Evolutionary conservation across 2,329 filamentous ascomycete genomes (phyloP).

Genomic region (Knoxdaviesia proteae): DNA sequence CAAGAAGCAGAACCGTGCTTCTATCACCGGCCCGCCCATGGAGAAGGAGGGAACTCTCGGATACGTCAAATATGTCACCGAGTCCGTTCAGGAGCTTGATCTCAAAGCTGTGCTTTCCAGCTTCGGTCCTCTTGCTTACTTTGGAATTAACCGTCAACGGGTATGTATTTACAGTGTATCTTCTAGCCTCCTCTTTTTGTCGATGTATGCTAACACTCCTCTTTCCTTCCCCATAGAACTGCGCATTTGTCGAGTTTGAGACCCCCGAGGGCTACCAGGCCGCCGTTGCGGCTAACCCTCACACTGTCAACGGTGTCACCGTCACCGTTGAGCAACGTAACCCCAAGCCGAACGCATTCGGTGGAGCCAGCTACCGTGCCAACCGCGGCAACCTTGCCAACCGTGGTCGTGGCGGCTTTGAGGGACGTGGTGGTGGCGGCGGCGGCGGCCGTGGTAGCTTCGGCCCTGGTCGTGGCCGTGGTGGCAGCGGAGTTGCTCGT

Average conservation of each 20-base stretch:
- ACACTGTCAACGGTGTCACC: constrained; percentile 61
- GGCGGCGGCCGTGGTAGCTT: constrained; percentile 41
- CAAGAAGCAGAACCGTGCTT: constrained; percentile 61
- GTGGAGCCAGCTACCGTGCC: constrained; percentile 43
- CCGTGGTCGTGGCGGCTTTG: constrained; percentile 46
- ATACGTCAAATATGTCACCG: constrained; percentile 90
- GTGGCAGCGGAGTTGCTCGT: constrained; percentile 10
- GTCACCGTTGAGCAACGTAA: constrained; percentile 81
- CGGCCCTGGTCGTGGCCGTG: constrained; percentile 44
- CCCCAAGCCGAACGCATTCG: constrained; percentile 49
- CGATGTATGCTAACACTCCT: constrained; percentile 6
- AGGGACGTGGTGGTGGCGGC: constrained; percentile 39
- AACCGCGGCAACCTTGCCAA: constrained; percentile 38
- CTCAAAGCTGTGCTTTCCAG: constrained; percentile 50
- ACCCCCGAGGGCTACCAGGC: constrained; percentile 62
- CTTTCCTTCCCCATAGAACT: constrained; percentile 43
- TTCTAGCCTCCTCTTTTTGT: not conserved
- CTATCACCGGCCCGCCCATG: constrained; percentile 31
- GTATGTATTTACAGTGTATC: constrained; percentile 22
- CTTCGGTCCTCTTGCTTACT: constrained; percentile 51
- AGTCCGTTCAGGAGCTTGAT: constrained; percentile 59
- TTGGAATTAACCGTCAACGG: constrained; percentile 68
- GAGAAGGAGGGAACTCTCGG: constrained; percentile 64
- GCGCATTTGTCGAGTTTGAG: constrained; percentile 88
- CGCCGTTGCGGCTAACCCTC: constrained; percentile 67